Evolutionary conservation across 2,329 filamentous ascomycete species (phyloP), one percentile per base, ranked within the genome.

Genomic region (Colletotrichum lini): DNA sequence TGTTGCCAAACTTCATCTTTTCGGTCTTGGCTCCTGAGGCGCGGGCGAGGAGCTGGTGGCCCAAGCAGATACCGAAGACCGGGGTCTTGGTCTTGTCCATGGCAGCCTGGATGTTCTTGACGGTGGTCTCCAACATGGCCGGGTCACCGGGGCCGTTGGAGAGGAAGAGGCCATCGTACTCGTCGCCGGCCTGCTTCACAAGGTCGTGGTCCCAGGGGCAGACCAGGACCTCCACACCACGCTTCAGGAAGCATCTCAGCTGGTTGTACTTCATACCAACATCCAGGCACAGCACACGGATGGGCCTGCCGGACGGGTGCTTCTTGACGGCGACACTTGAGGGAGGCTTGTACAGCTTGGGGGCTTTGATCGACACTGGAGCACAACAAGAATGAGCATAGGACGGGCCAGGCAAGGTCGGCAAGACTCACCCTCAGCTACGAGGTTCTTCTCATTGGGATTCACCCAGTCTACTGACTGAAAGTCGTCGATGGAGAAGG

Each of bases 1-100:
- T 94, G 86, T 99, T 99, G 85, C 96, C 96, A 79, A 98, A 99
- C 88, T 98, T 98, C 94, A 99, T 97, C 88, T 99, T 99, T 78
- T 89, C 83, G 0, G 96, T 98, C 57, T 87, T 87, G 57, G 95
- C 96, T 66, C 96, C 96, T 42, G 95, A 91, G 69, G 96, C 95
- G 76, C 95, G 90, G 65, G 96, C 95, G 63, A 98, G 90, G 76
- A 98, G 88, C 84, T 98, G 96, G 82, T 98, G 96, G 68, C 96
- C 96, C 77, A 98, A 85, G 85, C 96, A 98, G 80, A 98, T 98
- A 86, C 96, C 96, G 76, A 98, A 98, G 73, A 98, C 92, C 8
- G 96, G 96, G 9, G 92, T 96, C 76, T 91, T 89, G 76, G 92
- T 94, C 81, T 94, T 92, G 75, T 92, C 86, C 81, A 98, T 88